phyloP scores from a whole-genome alignment of 176 grass and related monocot genomes.

The Oryza brachyantha region DNA sequence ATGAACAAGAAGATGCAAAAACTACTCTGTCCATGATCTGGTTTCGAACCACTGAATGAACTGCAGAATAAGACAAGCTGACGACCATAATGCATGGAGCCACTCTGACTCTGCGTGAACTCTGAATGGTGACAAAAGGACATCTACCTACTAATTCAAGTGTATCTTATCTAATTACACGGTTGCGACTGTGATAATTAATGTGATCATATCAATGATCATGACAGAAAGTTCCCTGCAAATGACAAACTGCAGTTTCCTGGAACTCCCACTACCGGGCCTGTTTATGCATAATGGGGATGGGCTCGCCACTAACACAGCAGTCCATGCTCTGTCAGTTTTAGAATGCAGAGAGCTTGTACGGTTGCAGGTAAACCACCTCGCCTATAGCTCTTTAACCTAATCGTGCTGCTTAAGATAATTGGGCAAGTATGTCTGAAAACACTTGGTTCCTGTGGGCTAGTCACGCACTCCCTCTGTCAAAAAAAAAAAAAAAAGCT shows the following conservation, averaged over 20 bases:
- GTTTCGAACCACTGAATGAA: background rate
- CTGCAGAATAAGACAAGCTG: constrained; percentile 27
- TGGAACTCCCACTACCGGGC: background rate
- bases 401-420: background rate
- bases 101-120: constrained; percentile 1
- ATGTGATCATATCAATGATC: constrained; percentile 6
- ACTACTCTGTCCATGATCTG: background rate
- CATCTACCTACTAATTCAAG: constrained; percentile 6
- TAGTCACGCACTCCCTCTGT: background rate
- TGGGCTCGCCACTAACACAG: background rate
- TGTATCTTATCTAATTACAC: constrained; percentile 7
- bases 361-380: background rate
- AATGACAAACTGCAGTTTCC: background rate
- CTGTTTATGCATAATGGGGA: background rate
- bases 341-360: background rate
- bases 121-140: constrained; percentile 23
- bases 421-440: background rate
- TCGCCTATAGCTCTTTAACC: background rate
- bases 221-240: background rate
- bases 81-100: constrained; percentile 7
- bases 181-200: background rate
- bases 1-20: background rate
- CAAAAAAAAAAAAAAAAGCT: too few relatives aligned
- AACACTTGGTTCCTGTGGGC: background rate
- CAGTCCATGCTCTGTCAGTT: background rate